Conservation (phyloP, 2,329 filamentous ascomycete genomes). For the Cryphonectria japonica region DNA sequence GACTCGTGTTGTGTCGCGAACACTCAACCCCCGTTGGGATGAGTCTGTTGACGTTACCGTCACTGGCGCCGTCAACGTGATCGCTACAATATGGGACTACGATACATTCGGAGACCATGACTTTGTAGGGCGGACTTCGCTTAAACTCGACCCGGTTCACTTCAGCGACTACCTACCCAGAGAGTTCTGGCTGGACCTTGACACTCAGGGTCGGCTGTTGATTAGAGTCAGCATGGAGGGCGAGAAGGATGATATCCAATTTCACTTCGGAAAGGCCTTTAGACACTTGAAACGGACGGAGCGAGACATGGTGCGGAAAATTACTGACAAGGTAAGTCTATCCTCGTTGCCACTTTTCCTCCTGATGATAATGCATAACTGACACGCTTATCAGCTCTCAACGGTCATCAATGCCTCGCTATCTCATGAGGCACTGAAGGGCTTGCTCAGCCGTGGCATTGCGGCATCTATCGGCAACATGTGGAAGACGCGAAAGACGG, state of each 20-base stretch:
- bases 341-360: neutral
- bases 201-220: constrained; percentile 88
- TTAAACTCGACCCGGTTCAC: constrained; percentile 97
- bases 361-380: neutral
- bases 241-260: constrained; percentile 96
- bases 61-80: constrained; percentile 86
- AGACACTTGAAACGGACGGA: constrained; percentile 93
- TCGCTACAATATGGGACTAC: constrained; percentile 98
- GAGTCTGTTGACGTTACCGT: constrained; percentile 97
- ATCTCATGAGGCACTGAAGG: constrained; percentile 78
- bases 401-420: constrained; percentile 90
- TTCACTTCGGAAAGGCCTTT: constrained; percentile 98
- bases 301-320: constrained; percentile 96
- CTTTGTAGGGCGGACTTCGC: constrained; percentile 92
- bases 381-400: constrained; percentile 64
- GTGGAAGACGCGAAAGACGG: constrained; percentile 64
- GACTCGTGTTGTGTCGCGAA: constrained; percentile 88
- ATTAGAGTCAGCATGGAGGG: constrained; percentile 98
- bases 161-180: constrained; percentile 95
- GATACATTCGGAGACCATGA: constrained; percentile 97
- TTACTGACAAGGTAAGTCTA: constrained; percentile 87
- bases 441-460: constrained; percentile 70
- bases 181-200: constrained; percentile 97
- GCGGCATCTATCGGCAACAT: constrained; percentile 74
- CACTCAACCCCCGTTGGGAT: constrained; percentile 93